phyloP scores from a whole-genome alignment of 345 rosid genomes.

The Pugionium dolabratum region DNA sequence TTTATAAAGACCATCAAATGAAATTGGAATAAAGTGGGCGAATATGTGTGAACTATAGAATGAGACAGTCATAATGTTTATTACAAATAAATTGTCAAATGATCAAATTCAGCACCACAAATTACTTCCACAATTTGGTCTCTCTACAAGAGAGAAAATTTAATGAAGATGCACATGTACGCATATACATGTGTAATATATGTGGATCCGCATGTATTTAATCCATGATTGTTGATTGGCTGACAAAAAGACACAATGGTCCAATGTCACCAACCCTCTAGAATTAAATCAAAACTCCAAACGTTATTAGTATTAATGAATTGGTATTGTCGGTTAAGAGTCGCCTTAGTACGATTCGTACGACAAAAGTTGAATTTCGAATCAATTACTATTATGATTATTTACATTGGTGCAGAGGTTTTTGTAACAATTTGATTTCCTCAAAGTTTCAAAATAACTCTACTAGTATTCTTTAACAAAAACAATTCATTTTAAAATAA shows the following conservation, averaged over 20 bases:
- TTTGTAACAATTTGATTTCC: slow-evolving; percentile 2
- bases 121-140: slow-evolving; percentile 29
- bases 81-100: slow-evolving; percentile 24
- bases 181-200: not conserved
- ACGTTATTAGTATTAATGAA: slow-evolving; percentile 11
- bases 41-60: no score
- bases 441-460: not conserved
- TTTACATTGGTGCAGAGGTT: slow-evolving; percentile 4
- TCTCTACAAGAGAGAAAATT: slow-evolving; percentile 21
- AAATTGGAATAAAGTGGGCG: not conserved
- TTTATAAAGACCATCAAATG: not conserved
- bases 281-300: slow-evolving; percentile 17
- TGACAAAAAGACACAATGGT: slow-evolving; percentile 38
- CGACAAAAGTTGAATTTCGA: slow-evolving; percentile 19
- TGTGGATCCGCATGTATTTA: slow-evolving; percentile 36
- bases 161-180: slow-evolving; percentile 29
- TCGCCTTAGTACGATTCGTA: slow-evolving; percentile 33
- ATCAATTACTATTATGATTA: slow-evolving; percentile 13
- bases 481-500: not conserved
- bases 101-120: slow-evolving; percentile 24
- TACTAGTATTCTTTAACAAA: not conserved
- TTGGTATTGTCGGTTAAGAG: not conserved
- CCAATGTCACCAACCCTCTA: slow-evolving; percentile 35
- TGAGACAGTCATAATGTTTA: not conserved
- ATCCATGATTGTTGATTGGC: slow-evolving; percentile 25